A percentile compares a stretch with the other conserved stretches of the same genome.
Evolutionary conservation across 768 basidiomycete genomes (phyloP).

Genomic region (Sporobolomyces roseus): DNA sequence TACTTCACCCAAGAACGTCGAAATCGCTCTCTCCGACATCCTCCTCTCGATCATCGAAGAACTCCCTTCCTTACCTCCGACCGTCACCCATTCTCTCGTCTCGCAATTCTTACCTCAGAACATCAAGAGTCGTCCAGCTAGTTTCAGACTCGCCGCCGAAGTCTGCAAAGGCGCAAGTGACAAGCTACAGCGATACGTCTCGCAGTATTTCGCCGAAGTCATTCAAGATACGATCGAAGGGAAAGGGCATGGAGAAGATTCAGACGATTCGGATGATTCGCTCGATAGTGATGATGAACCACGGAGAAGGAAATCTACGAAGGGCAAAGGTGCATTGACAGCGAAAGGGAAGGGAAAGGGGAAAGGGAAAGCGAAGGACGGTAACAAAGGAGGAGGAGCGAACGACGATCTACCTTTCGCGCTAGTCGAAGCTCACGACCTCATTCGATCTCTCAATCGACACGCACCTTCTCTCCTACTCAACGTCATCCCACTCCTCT

Average conservation of each 20-base stretch:
- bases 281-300: background rate
- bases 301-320: conserved; percentile 57
- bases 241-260: conserved; percentile 53
- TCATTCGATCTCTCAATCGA: conserved; percentile 75
- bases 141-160: conserved; percentile 75
- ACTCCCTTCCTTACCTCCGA: conserved; percentile 66
- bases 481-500: conserved; percentile 87
- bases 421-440: conserved; percentile 71
- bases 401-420: conserved; percentile 9
- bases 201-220: conserved; percentile 85
- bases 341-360: background rate
- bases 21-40: conserved; percentile 82
- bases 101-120: conserved; percentile 71
- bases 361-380: background rate
- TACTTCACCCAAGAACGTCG: conserved; percentile 71
- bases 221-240: conserved; percentile 55
- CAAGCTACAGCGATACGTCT: conserved; percentile 81
- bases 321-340: conserved; percentile 27
- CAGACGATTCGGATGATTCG: conserved; percentile 21
- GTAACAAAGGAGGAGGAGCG: too few relatives aligned
- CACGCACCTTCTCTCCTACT: conserved; percentile 76
- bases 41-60: conserved; percentile 86
- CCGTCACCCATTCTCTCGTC: conserved; percentile 75
- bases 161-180: conserved; percentile 79
- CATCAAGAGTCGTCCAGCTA: conserved; percentile 45